phyloP scores from a whole-genome alignment of 106 monocot species.

The Platanthera guangdongensis region DNA sequence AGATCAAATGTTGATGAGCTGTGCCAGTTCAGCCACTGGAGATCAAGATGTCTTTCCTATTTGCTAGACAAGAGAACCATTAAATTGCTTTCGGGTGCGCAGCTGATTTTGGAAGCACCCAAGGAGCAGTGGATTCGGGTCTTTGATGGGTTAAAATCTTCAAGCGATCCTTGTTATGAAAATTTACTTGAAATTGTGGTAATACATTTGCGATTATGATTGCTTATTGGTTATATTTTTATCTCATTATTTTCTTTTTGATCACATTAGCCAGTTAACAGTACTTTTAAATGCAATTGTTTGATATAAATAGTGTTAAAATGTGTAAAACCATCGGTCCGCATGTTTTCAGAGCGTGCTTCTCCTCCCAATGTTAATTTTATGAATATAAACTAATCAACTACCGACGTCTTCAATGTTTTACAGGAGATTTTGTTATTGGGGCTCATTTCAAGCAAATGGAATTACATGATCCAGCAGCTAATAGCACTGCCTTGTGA shows the following conservation, averaged over 20 bases:
- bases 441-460: constrained; percentile 43
- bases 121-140: constrained; percentile 63
- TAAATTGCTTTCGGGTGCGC: constrained; percentile 55
- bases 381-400: background rate
- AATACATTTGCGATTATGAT: constrained; percentile 9
- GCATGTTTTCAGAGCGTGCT: no score
- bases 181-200: constrained; percentile 58
- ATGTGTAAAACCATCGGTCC: background rate
- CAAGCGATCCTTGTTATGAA: constrained; percentile 16
- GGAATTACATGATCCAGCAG: constrained; percentile 34
- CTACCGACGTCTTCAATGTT: constrained; percentile 4
- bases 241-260: background rate
- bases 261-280: background rate
- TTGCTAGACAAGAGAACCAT: constrained; percentile 65
- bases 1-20: constrained; percentile 15
- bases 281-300: background rate
- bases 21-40: constrained; percentile 48
- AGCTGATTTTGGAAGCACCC: constrained; percentile 62
- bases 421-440: constrained; percentile 55
- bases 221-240: background rate
- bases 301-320: background rate
- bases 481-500: constrained; percentile 35
- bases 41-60: constrained; percentile 50
- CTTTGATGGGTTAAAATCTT: constrained; percentile 42
- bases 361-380: no score